These are phyloP conservation scores for Chionographis japonica DNA, from an alignment of 106 monocot species.

Conservation along the genomic window DNA sequence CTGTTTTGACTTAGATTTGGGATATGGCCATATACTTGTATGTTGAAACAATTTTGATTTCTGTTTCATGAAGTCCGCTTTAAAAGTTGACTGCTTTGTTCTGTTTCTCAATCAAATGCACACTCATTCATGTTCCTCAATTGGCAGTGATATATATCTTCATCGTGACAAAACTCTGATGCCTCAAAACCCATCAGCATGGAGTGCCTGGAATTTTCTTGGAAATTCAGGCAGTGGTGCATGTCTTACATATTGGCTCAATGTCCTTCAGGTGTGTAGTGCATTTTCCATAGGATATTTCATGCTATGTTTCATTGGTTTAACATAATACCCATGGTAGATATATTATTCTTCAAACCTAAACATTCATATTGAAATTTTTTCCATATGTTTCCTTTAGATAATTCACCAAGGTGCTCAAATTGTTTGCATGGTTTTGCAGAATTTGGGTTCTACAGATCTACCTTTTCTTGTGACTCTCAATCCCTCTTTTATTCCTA, in stretches of 20 bases:
- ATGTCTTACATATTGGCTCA: slow-evolving; percentile 91
- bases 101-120: not conserved
- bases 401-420: not conserved
- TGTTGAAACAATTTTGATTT: no score
- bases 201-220: slow-evolving; percentile 98
- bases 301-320: not conserved
- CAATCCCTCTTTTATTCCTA: slow-evolving; percentile 58
- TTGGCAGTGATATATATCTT: slow-evolving; percentile 82
- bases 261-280: slow-evolving; percentile 80
- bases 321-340: not conserved
- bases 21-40: no score
- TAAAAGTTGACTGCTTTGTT: not conserved
- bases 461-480: slow-evolving; percentile 72
- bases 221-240: slow-evolving; percentile 53
- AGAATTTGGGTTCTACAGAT: slow-evolving; percentile 60
- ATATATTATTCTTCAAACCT: no score
- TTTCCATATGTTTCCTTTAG: no score
- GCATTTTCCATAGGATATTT: not conserved
- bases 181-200: slow-evolving; percentile 80
- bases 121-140: not conserved
- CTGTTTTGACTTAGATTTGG: no score
- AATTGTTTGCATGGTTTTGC: slow-evolving; percentile 8
- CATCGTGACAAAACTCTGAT: slow-evolving; percentile 76
- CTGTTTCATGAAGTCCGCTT: not conserved
- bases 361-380: no score